These are phyloP conservation scores for Colletotrichum sansevieriae DNA, from an alignment of 2,329 filamentous ascomycete genomes.

Conservation along the genomic window DNA sequence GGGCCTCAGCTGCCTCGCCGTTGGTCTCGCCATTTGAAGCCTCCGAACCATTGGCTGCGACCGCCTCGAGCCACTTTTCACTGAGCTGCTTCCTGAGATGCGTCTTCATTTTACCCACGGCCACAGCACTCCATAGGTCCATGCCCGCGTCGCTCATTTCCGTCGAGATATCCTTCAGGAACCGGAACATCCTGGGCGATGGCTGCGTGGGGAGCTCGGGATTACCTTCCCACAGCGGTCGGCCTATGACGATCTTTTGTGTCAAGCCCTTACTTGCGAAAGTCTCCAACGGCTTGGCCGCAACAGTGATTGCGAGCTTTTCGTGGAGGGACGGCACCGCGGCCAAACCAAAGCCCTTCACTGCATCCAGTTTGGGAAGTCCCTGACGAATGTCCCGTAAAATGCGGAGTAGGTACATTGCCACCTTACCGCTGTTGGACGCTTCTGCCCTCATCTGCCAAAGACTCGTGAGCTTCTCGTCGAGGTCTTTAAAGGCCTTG, in stretches of 20 bases:
- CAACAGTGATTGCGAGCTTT: conserved; percentile 68
- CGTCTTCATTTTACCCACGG: conserved; percentile 74
- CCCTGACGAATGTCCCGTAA: conserved; percentile 80
- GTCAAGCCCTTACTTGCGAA: conserved; percentile 59
- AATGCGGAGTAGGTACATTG: conserved; percentile 78
- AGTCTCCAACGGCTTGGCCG: conserved; percentile 61
- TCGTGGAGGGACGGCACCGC: conserved; percentile 75
- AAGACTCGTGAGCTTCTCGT: conserved; percentile 65
- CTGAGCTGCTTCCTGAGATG: conserved; percentile 64
- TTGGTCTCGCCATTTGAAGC: conserved; percentile 30
- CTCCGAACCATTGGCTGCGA: conserved; percentile 49
- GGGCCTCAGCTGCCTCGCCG: conserved; percentile 33
- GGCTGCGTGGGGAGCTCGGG: conserved; percentile 83
- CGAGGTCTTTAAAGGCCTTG: conserved; percentile 69
- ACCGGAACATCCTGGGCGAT: conserved; percentile 79
- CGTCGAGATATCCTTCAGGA: conserved; percentile 74
- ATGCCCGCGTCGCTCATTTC: conserved; percentile 78
- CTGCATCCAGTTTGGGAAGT: conserved; percentile 65
- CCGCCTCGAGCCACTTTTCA: conserved; percentile 59
- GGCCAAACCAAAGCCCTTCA: conserved; percentile 69
- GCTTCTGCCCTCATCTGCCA: conserved; percentile 62
- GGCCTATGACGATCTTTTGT: conserved; percentile 66
- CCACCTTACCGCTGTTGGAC: conserved; percentile 64
- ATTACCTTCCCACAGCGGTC: conserved; percentile 82
- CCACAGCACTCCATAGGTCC: conserved; percentile 84